Conservation (phyloP, 1,139 yeast species). For the Kodamaea alishanica region DNA sequence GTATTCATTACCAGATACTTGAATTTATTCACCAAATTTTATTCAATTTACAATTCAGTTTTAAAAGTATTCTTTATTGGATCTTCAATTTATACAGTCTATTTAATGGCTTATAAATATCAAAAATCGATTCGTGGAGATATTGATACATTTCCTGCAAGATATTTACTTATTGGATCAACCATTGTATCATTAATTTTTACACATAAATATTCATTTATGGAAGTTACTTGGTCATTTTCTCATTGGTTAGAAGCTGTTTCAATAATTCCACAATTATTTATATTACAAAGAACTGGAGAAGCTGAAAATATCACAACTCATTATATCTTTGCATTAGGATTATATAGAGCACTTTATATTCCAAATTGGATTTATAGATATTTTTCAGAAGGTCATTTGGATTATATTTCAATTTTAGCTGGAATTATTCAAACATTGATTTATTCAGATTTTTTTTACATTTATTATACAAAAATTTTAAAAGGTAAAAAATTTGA, state of each 20-base stretch:
- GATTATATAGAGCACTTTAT: constrained; percentile 81
- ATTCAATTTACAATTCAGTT: constrained; percentile 68
- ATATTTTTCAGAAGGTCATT: constrained; percentile 60
- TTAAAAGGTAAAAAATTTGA: constrained; percentile 79
- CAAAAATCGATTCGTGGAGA: constrained; percentile 50
- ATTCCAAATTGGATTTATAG: constrained; percentile 95
- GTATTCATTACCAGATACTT: constrained; percentile 81
- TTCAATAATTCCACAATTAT: constrained; percentile 89
- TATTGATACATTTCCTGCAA: constrained; percentile 71
- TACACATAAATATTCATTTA: constrained; percentile 57
- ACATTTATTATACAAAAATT: constrained; percentile 76
- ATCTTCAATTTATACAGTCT: constrained; percentile 72
- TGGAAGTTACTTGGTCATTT: constrained; percentile 73
- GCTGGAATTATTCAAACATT: constrained; percentile 86
- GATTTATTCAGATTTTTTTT: constrained; percentile 91
- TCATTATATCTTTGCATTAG: constrained; percentile 91
- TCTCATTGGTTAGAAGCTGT: constrained; percentile 86
- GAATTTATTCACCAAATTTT: constrained; percentile 58
- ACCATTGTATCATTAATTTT: constrained; percentile 58
- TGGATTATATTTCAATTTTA: constrained; percentile 66
- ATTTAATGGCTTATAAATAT: constrained; percentile 64
- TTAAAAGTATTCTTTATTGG: constrained; percentile 81
- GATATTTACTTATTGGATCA: constrained; percentile 67
- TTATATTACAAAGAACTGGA: constrained; percentile 85
- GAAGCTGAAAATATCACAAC: constrained; percentile 83